Evolutionary conservation across 352 stramenopile species (phyloP).

Genomic region (Phytophthora tubulina): DNA sequence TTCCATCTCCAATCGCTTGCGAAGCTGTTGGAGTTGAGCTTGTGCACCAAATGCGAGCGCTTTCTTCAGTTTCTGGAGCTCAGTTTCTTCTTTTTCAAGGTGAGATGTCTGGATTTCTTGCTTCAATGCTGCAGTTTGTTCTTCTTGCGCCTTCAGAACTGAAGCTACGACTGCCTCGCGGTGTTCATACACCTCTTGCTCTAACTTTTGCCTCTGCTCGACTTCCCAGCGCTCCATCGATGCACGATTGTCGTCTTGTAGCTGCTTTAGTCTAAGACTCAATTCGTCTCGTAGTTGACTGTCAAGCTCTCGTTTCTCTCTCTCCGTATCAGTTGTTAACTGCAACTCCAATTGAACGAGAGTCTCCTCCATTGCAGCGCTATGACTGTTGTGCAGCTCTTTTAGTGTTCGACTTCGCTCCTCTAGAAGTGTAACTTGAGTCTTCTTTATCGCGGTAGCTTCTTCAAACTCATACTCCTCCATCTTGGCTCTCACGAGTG

Average conservation of each 20-base stretch:
- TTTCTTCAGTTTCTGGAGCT: conserved; percentile 70
- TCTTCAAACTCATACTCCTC: conserved; percentile 61
- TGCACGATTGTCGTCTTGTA: conserved; percentile 45
- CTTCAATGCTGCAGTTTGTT: conserved; percentile 52
- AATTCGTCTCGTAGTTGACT: conserved; percentile 51
- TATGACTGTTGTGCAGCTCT: conserved; percentile 48
- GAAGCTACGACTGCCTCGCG: conserved; percentile 48
- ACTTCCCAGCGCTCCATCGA: conserved; percentile 50
- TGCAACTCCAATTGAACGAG: conserved; percentile 51
- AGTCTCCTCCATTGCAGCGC: conserved; percentile 48
- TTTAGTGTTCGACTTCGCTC: conserved; percentile 49
- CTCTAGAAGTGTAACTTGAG: conserved; percentile 38
- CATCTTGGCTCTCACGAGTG: conserved; percentile 51
- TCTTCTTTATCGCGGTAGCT: conserved; percentile 37
- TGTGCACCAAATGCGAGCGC: conserved; percentile 68
- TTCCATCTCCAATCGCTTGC: conserved; percentile 48
- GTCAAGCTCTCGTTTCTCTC: conserved; percentile 43
- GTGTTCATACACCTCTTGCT: conserved; percentile 53
- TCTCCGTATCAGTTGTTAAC: conserved; percentile 48
- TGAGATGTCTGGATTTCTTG: conserved; percentile 52
- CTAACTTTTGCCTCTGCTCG: conserved; percentile 54
- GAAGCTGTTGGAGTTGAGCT: conserved; percentile 68
- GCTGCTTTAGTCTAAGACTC: conserved; percentile 33
- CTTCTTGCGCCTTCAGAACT: conserved; percentile 58
- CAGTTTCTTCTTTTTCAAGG: conserved; percentile 46